phyloP scores from a whole-genome alignment of 305 asterid species.

The Andrographis paniculata region DNA sequence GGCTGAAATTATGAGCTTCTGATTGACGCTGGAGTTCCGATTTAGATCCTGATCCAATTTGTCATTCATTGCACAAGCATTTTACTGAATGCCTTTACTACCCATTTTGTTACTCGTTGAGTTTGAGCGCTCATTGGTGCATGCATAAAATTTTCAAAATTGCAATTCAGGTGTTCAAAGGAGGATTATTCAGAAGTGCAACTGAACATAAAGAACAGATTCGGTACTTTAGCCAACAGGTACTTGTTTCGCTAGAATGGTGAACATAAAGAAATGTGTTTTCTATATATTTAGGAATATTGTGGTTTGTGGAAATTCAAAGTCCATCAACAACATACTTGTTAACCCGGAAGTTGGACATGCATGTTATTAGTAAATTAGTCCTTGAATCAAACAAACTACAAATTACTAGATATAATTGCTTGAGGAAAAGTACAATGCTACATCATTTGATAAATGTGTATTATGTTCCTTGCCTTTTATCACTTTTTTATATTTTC shows the following conservation, averaged over 20 bases:
- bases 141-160: constrained; percentile 1
- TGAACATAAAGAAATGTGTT: no score
- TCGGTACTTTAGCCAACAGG: constrained; percentile 92
- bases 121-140: constrained; percentile 10
- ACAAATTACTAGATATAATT: no score
- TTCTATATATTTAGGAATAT: no score
- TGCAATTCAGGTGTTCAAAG: constrained; percentile 71
- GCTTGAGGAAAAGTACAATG: neutral
- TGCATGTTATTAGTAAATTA: no score
- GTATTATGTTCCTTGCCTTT: no score
- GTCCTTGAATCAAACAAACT: no score
- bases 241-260: constrained; percentile 17
- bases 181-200: constrained; percentile 94
- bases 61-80: neutral
- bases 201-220: constrained; percentile 90
- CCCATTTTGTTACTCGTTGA: neutral
- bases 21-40: constrained; percentile 1
- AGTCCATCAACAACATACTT: no score
- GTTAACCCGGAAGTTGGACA: no score
- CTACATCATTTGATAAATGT: no score
- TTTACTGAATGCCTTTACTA: constrained; percentile 4
- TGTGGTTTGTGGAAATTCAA: no score
- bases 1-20: no score
- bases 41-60: neutral
- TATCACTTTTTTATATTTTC: no score